Evolutionary conservation across 1,284 basidiomycete genomes (phyloP).

Genomic region (Malassezia globosa): DNA sequence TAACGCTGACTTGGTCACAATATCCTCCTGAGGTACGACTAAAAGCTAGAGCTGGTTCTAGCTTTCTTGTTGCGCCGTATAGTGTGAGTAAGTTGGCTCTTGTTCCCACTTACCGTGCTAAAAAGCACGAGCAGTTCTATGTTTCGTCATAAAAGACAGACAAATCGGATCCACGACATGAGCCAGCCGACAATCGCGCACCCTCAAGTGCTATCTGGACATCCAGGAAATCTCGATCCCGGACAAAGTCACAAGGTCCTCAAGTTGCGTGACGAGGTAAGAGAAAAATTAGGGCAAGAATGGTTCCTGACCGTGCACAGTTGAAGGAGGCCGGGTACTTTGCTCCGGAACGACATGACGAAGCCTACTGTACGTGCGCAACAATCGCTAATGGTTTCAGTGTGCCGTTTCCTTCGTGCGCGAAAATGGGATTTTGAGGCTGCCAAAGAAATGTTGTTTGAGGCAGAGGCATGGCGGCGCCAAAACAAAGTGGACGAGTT

Average conservation of each 20-base stretch:
- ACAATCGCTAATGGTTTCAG: background rate
- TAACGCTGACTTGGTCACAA: too few relatives aligned
- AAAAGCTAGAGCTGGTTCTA: too few relatives aligned
- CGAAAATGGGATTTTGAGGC: conserved; percentile 77
- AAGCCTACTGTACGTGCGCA: conserved; percentile 30
- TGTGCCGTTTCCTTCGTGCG: conserved; percentile 65
- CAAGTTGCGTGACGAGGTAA: conserved; percentile 23
- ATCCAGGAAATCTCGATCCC: conserved; percentile 38
- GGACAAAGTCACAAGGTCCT: conserved; percentile 34
- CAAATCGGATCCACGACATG: background rate
- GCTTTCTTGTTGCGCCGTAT: too few relatives aligned
- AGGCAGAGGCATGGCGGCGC: conserved; percentile 79
- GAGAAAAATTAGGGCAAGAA: background rate
- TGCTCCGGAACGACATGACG: conserved; percentile 41
- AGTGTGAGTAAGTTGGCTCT: too few relatives aligned
- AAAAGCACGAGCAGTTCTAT: background rate
- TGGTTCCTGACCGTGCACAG: conserved; percentile 7
- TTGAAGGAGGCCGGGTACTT: conserved; percentile 39
- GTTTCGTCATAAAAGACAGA: conserved; percentile 1
- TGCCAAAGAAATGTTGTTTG: conserved; percentile 72
- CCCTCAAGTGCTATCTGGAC: conserved; percentile 16
- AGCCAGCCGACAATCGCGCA: background rate
- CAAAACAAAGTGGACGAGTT: conserved; percentile 80
- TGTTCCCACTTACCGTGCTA: background rate
- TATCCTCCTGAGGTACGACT: too few relatives aligned